Conservation (phyloP, 2,329 filamentous ascomycete genomes). For the Penicillium sp. region DNA sequence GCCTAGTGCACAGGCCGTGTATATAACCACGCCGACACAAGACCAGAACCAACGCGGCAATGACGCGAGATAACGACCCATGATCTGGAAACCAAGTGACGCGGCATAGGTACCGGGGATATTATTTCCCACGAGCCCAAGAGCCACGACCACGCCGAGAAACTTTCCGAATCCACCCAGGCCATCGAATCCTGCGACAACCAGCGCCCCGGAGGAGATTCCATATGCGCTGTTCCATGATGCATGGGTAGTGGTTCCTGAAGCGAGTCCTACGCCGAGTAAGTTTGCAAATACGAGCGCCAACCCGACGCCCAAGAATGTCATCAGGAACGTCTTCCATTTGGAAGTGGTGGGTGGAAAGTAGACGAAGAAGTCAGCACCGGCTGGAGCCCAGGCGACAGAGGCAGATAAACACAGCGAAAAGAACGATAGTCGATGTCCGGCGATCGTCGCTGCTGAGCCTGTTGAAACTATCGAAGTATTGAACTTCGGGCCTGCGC, state of each 20-base stretch:
- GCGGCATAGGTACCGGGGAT: constrained; percentile 41
- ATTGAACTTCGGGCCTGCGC: constrained; percentile 32
- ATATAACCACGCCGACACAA: constrained; percentile 37
- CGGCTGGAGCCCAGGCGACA: constrained; percentile 25
- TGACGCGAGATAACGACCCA: constrained; percentile 30
- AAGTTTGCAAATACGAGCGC: constrained; percentile 31
- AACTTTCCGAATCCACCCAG: constrained; percentile 40
- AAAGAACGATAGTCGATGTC: constrained; percentile 31
- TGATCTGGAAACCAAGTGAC: constrained; percentile 38
- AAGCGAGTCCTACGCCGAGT: constrained; percentile 37
- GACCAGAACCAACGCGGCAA: constrained; percentile 43
- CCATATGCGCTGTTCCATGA: constrained; percentile 25
- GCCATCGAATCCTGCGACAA: constrained; percentile 32
- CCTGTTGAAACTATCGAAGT: constrained; percentile 12
- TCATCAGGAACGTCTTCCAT: constrained; percentile 33
- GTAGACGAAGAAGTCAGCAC: constrained; percentile 40
- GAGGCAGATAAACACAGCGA: constrained; percentile 30
- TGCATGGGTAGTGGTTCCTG: constrained; percentile 29
- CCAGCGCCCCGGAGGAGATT: constrained; percentile 34
- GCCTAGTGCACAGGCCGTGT: constrained; percentile 38
- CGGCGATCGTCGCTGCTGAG: constrained; percentile 4
- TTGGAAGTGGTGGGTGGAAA: constrained; percentile 26
- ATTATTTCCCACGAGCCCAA: constrained; percentile 42
- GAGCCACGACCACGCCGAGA: constrained; percentile 37
- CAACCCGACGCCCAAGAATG: constrained; percentile 31